Conservation (phyloP, 768 basidiomycete genomes). For the Leccinum truebloodii region DNA sequence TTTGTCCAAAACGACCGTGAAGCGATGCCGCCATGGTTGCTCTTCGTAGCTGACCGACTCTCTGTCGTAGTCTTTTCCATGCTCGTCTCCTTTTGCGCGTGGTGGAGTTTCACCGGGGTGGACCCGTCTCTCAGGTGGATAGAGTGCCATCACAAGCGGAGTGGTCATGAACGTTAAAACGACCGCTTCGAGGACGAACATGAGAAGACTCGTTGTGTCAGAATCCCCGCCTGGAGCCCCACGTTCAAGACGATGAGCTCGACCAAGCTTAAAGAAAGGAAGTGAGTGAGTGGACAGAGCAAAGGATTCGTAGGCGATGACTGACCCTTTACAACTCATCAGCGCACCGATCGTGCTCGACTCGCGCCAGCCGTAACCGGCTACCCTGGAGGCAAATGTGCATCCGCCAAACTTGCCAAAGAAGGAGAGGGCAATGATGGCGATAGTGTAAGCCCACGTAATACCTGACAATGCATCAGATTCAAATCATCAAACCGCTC, state of each 20-base stretch:
- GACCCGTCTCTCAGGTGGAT: conserved; percentile 61
- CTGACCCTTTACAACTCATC: conserved; percentile 94
- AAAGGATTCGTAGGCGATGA: neutral
- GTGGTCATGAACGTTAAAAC: conserved; percentile 86
- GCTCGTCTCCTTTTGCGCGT: conserved; percentile 36
- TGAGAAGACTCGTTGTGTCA: conserved; percentile 83
- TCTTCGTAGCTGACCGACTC: conserved; percentile 14
- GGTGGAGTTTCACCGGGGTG: conserved; percentile 37
- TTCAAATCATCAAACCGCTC: neutral
- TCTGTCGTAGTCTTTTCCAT: conserved; percentile 12
- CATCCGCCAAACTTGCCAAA: conserved; percentile 90
- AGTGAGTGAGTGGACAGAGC: conserved; percentile 5
- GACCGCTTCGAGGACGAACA: conserved; percentile 90
- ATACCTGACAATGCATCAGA: conserved; percentile 44
- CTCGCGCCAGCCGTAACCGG: conserved; percentile 82
- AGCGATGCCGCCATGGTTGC: conserved; percentile 50
- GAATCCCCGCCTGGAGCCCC: conserved; percentile 77
- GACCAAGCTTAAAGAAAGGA: conserved; percentile 56
- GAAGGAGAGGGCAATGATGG: conserved; percentile 79
- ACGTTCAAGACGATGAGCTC: conserved; percentile 97
- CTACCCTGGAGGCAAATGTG: conserved; percentile 59
- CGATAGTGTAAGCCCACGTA: conserved; percentile 87
- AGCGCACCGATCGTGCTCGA: conserved; percentile 81
- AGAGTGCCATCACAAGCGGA: conserved; percentile 64
- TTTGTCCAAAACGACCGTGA: conserved; percentile 87